Percentiles rank a stretch among this genome's conserved stretches.
Evolutionary conservation across 108 stramenopile species (phyloP).

Genomic region (Cyclotella distinguenda): DNA sequence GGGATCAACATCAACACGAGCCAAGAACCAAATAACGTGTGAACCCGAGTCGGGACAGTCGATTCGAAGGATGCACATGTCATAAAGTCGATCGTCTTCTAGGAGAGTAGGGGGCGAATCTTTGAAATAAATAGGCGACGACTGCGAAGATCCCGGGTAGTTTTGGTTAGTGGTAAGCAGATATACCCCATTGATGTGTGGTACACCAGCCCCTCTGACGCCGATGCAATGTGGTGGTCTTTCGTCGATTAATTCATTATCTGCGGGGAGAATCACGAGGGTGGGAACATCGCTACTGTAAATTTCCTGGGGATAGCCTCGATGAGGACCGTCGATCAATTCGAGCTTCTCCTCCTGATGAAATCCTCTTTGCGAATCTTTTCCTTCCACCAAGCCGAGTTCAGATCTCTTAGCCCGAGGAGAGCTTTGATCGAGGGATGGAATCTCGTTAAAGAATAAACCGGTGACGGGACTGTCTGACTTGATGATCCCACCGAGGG

Average conservation of each 20-base stretch:
- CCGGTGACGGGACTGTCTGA: conserved; percentile 14
- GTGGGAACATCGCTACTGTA: conserved; percentile 13
- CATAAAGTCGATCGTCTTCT: conserved; percentile 29
- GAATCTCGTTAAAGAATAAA: conserved; percentile 25
- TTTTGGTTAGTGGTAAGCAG: conserved; percentile 8
- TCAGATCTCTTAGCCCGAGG: background rate
- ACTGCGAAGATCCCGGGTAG: background rate
- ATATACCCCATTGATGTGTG: conserved; percentile 43
- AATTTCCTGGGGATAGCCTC: conserved; percentile 7
- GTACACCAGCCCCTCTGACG: conserved; percentile 24
- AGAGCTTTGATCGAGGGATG: background rate
- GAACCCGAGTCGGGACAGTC: conserved; percentile 27
- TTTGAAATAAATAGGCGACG: conserved; percentile 35
- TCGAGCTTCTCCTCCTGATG: background rate
- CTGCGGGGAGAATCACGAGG: conserved; percentile 20
- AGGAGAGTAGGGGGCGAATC: conserved; percentile 34
- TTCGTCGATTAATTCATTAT: conserved; percentile 5
- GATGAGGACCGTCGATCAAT: background rate
- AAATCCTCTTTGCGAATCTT: background rate
- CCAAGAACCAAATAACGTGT: conserved; percentile 45
- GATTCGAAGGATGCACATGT: conserved; percentile 41
- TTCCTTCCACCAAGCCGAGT: background rate
- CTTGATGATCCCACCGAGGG: background rate
- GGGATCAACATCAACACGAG: conserved; percentile 40
- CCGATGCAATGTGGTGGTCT: conserved; percentile 23